phyloP scores from a whole-genome alignment of 2,329 filamentous ascomycete genomes.

The Trichoderma sp. region DNA sequence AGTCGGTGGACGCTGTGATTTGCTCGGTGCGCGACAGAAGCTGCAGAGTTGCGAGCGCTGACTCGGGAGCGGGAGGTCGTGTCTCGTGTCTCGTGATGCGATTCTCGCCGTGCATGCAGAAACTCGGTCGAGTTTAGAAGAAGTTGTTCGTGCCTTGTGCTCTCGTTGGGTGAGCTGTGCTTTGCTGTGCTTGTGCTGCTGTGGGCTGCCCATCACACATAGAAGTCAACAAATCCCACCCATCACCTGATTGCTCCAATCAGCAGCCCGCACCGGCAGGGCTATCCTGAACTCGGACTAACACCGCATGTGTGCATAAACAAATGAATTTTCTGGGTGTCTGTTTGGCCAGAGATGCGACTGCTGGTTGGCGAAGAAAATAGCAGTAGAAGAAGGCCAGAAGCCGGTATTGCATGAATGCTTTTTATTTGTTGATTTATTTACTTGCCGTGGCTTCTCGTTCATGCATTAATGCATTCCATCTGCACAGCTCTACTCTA shows the following conservation, averaged over 20 bases:
- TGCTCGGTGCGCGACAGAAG: neutral
- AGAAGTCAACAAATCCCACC: slow-evolving; percentile 13
- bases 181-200: neutral
- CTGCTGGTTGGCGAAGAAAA: neutral
- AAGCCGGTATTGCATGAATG: neutral
- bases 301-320: neutral
- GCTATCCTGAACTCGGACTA: neutral
- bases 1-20: neutral
- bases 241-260: slow-evolving; percentile 19
- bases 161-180: neutral
- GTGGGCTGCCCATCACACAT: slow-evolving; percentile 13
- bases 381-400: neutral
- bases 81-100: neutral
- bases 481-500: neutral
- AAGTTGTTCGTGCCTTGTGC: neutral
- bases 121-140: neutral
- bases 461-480: neutral
- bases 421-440: neutral
- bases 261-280: slow-evolving; percentile 8
- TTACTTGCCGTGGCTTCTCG: neutral
- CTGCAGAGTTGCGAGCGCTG: neutral
- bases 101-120: neutral
- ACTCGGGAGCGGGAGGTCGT: neutral
- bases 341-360: neutral
- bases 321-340: neutral